phyloP scores from a whole-genome alignment of 345 rosid species.

The Eucalyptus cladocalyx region DNA sequence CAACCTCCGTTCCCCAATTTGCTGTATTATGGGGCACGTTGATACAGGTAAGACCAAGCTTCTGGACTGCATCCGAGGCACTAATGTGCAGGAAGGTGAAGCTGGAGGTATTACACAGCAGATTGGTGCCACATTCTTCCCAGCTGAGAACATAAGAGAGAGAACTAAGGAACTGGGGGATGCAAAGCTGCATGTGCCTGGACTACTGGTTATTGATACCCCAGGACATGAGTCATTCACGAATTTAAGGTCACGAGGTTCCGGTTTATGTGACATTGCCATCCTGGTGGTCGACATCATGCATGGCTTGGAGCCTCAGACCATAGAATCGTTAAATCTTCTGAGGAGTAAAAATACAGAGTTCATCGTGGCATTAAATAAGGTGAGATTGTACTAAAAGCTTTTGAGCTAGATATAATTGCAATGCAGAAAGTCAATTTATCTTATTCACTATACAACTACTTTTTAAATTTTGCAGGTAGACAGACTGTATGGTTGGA shows the following conservation, averaged over 20 bases:
- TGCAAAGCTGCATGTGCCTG: conserved; percentile 90
- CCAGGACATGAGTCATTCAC: conserved; percentile 95
- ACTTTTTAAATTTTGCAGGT: conserved; percentile 32
- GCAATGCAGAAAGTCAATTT: neutral
- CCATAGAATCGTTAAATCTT: conserved; percentile 88
- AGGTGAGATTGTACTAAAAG: conserved; percentile 29
- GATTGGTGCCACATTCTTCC: conserved; percentile 97
- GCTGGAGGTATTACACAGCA: conserved; percentile 99
- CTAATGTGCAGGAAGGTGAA: conserved; percentile 99
- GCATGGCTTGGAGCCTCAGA: conserved; percentile 91
- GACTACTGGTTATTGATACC: conserved; percentile 92
- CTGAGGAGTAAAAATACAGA: conserved; percentile 76
- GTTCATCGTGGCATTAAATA: conserved; percentile 89
- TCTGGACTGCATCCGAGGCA: conserved; percentile 91
- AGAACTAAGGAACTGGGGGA: conserved; percentile 92
- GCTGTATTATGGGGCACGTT: conserved; percentile 98
- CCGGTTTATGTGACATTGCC: conserved; percentile 94
- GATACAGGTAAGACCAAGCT: conserved; percentile 98
- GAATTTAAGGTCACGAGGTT: conserved; percentile 87
- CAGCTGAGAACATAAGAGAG: conserved; percentile 87
- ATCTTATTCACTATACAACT: neutral
- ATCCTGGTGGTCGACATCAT: conserved; percentile 93
- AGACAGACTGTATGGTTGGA: conserved; percentile 94
- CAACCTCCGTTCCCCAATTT: conserved; percentile 82
- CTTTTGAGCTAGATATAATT: neutral